phyloP scores from a whole-genome alignment of 768 basidiomycete species.

The Auricularia heimuer region DNA sequence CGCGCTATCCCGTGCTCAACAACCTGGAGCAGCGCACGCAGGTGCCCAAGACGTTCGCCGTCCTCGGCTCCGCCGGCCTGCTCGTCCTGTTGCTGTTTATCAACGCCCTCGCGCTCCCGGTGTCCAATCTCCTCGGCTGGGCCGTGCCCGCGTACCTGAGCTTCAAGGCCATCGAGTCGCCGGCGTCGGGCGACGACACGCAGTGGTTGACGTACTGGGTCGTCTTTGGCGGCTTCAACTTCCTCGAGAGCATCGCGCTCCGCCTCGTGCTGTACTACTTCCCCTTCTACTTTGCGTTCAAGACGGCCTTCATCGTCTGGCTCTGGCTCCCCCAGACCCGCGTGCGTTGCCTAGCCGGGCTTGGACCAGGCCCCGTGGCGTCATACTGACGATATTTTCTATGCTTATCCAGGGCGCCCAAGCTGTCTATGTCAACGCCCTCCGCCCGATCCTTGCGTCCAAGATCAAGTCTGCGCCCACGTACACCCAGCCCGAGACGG shows the following conservation, averaged over 20 bases:
- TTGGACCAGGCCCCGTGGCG: conserved; percentile 1
- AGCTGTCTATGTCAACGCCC: conserved; percentile 59
- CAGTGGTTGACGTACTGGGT: conserved; percentile 99
- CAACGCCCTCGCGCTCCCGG: conserved; percentile 85
- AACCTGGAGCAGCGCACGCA: conserved; percentile 82
- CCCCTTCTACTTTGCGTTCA: conserved; percentile 91
- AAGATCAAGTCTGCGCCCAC: conserved; percentile 27
- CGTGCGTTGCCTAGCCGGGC: conserved; percentile 37
- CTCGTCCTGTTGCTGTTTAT: conserved; percentile 68
- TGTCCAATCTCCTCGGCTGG: conserved; percentile 94
- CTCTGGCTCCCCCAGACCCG: conserved; percentile 79
- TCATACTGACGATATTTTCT: background rate
- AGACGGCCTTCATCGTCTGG: conserved; percentile 87
- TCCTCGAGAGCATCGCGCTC: conserved; percentile 78
- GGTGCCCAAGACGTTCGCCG: conserved; percentile 86
- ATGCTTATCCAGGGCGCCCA: conserved; percentile 63
- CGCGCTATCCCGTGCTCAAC: conserved; percentile 80
- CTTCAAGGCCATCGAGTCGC: conserved; percentile 85
- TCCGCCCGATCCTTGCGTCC: conserved; percentile 75
- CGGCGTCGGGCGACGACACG: conserved; percentile 73
- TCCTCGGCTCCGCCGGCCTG: conserved; percentile 59
- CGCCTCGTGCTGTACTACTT: conserved; percentile 82
- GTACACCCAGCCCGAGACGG: conserved; percentile 37
- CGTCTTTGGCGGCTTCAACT: conserved; percentile 89
- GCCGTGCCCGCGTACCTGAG: conserved; percentile 91